These are phyloP conservation scores for Colletotrichum chrysophilum DNA, from an alignment of 2,329 filamentous ascomycete species.

Conservation along the genomic window DNA sequence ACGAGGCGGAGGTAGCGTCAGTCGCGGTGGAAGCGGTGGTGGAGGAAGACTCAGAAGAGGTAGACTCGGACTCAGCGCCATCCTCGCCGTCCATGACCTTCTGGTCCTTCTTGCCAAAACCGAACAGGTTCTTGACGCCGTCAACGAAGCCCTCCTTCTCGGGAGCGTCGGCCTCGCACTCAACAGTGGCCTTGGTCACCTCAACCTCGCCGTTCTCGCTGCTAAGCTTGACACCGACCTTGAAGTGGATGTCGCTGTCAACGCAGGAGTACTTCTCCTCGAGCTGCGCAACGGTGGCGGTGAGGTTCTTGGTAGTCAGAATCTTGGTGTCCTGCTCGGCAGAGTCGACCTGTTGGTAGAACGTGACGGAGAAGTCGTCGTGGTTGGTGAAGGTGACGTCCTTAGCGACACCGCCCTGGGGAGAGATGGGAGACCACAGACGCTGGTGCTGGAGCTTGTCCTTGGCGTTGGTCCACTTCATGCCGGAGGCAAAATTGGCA, in stretches of 20 bases:
- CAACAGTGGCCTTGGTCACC: conserved; percentile 75
- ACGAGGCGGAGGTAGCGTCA: conserved; percentile 22
- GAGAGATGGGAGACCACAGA: conserved; percentile 80
- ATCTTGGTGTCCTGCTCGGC: conserved; percentile 67
- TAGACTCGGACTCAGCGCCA: conserved; percentile 37
- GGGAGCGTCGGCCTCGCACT: conserved; percentile 79
- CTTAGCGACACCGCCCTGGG: conserved; percentile 77
- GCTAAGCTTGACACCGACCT: conserved; percentile 76
- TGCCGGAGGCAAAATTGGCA: conserved; percentile 73
- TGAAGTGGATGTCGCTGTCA: conserved; percentile 78
- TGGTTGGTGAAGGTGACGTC: conserved; percentile 83
- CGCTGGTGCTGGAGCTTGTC: conserved; percentile 78
- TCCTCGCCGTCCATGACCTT: conserved; percentile 71
- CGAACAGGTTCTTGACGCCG: conserved; percentile 94
- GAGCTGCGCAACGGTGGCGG: conserved; percentile 78
- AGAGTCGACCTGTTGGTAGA: conserved; percentile 74
- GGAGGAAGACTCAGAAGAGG: conserved; percentile 51
- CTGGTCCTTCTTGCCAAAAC: conserved; percentile 89
- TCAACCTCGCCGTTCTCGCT: conserved; percentile 80
- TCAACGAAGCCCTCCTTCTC: conserved; percentile 86
- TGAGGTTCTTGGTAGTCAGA: conserved; percentile 84
- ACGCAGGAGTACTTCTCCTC: conserved; percentile 81
- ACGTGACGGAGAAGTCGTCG: conserved; percentile 79
- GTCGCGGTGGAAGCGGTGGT: conserved; percentile 33
- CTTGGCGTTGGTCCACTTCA: conserved; percentile 75